These are phyloP conservation scores for Penicillium coffeae DNA, from an alignment of 495 filamentous ascomycete species.

Conservation along the genomic window DNA sequence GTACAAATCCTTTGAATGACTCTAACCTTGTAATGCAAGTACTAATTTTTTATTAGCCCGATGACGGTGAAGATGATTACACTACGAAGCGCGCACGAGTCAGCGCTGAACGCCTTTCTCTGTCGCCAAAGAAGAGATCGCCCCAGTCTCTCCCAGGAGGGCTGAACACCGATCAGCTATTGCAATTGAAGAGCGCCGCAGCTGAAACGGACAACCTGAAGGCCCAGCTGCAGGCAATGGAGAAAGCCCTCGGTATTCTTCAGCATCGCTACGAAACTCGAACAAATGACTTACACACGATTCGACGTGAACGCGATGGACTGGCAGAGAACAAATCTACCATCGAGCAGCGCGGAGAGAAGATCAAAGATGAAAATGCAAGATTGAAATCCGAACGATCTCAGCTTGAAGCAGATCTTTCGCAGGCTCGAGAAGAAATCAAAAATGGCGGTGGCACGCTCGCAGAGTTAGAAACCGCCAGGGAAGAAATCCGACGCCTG, in stretches of 20 bases:
- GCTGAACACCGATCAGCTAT: constrained; percentile 7
- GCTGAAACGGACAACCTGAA: constrained; percentile 25
- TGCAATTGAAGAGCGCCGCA: constrained; percentile 31
- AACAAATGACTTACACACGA: constrained; percentile 32
- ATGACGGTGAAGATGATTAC: constrained; percentile 25
- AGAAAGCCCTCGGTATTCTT: constrained; percentile 25
- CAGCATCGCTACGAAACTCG: constrained; percentile 46
- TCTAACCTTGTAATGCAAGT: not conserved
- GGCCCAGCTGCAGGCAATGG: constrained; percentile 23
- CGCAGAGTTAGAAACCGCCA: constrained; percentile 44
- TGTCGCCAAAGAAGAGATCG: not conserved
- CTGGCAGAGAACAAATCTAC: constrained; percentile 19
- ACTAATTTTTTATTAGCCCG: constrained; percentile 16
- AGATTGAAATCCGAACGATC: constrained; percentile 49
- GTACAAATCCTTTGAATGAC: constrained; percentile 12
- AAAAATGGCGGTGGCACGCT: constrained; percentile 47
- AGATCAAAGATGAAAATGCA: constrained; percentile 37
- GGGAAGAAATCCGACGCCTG: constrained; percentile 43
- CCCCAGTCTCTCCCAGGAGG: not conserved
- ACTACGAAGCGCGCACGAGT: constrained; percentile 32
- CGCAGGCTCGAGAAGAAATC: constrained; percentile 43
- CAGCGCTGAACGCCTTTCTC: constrained; percentile 11
- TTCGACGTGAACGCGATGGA: constrained; percentile 35
- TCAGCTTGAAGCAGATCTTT: constrained; percentile 46
- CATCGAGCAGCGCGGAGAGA: constrained; percentile 34